Conservation (phyloP, 768 basidiomycete genomes). For the Lactarius trivialis region DNA sequence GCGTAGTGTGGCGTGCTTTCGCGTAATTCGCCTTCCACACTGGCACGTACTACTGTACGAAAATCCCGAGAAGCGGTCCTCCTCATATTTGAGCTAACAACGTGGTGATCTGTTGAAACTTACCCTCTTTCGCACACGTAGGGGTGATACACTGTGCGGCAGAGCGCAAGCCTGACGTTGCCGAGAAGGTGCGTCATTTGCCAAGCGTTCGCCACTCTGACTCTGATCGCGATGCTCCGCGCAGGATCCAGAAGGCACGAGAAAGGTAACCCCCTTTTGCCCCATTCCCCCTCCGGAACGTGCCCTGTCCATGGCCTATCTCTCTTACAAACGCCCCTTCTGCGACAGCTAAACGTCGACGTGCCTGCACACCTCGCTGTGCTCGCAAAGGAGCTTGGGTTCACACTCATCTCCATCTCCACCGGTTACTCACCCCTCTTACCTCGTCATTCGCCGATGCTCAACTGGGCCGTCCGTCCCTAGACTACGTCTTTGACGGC, state of each 20-base stretch:
- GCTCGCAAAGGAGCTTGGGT: slow-evolving; percentile 54
- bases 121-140: slow-evolving; percentile 26
- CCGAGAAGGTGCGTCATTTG: slow-evolving; percentile 61
- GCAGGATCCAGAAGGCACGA: slow-evolving; percentile 64
- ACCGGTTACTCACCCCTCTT: slow-evolving; percentile 46
- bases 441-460: neutral
- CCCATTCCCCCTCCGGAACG: neutral
- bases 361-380: slow-evolving; percentile 69
- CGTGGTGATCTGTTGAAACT: neutral
- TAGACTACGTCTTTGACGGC: slow-evolving; percentile 96
- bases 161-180: slow-evolving; percentile 87
- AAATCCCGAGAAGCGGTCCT: neutral
- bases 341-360: slow-evolving; percentile 65
- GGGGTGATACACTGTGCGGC: slow-evolving; percentile 95
- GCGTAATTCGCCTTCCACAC: neutral
- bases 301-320: neutral
- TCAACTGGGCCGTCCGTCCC: neutral
- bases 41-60: too few relatives aligned
- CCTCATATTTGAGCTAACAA: neutral
- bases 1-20: neutral
- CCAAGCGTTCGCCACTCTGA: neutral
- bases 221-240: neutral
- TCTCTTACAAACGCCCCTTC: neutral
- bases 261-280: slow-evolving; percentile 38
- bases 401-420: slow-evolving; percentile 84